Percentiles rank a stretch among this genome's conserved stretches.
Conservation (phyloP, 2,329 filamentous ascomycete genomes). For the Sporothrix brasiliensis region DNA sequence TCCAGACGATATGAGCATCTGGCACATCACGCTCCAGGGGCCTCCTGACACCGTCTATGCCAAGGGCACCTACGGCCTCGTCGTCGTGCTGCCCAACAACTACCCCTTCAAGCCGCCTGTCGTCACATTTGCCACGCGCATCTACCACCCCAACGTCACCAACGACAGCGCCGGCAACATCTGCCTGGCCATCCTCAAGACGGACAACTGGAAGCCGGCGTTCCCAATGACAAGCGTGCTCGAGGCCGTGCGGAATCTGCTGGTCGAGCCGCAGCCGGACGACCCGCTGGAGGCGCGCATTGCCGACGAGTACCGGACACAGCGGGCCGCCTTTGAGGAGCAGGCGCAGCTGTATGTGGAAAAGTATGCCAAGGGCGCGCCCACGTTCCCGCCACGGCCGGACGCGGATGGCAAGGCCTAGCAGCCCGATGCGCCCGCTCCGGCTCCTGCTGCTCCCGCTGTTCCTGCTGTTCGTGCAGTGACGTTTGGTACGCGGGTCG, state of each 20-base stretch:
- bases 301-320: constrained; percentile 77
- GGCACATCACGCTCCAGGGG: constrained; percentile 54
- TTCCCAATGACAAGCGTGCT: constrained; percentile 76
- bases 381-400: constrained; percentile 24
- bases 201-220: constrained; percentile 90
- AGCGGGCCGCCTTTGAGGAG: constrained; percentile 71
- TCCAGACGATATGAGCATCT: constrained; percentile 55
- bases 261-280: constrained; percentile 81
- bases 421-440: background rate
- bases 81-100: constrained; percentile 71
- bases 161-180: constrained; percentile 84
- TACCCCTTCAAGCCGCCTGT: constrained; percentile 90
- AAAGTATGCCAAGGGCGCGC: constrained; percentile 64
- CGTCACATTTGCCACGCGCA: constrained; percentile 80
- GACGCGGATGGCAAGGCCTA: background rate
- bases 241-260: constrained; percentile 71
- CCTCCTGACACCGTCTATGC: constrained; percentile 53
- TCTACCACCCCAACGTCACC: constrained; percentile 94
- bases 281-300: constrained; percentile 87
- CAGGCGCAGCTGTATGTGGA: constrained; percentile 73
- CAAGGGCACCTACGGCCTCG: constrained; percentile 74
- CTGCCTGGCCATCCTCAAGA: constrained; percentile 80
- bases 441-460: background rate
- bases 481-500: too few species aligned
- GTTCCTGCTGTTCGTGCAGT: too few species aligned